A percentile compares a stretch with the other conserved stretches of the same genome.
phyloP scores from a whole-genome alignment of 768 basidiomycete species.

The Agrocybe chaxingu region DNA sequence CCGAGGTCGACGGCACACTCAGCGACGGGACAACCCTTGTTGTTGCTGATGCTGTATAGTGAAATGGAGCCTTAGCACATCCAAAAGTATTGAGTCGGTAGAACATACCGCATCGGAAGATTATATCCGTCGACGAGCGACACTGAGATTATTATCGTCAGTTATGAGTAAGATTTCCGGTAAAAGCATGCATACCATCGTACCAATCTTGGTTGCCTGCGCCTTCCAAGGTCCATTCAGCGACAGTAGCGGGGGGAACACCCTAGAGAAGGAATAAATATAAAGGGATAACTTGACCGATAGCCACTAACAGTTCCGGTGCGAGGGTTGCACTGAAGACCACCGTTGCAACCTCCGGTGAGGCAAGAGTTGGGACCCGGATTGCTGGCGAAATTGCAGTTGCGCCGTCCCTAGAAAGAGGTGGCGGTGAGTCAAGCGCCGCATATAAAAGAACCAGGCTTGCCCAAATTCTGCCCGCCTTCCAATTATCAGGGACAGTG shows the following conservation, averaged over 20 bases:
- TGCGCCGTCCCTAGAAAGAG: slow-evolving; percentile 46
- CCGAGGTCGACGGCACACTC: slow-evolving; percentile 60
- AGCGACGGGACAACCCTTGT: slow-evolving; percentile 48
- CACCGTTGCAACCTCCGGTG: slow-evolving; percentile 64
- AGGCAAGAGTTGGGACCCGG: slow-evolving; percentile 53
- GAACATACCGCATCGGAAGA: slow-evolving; percentile 41
- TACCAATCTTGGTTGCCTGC: slow-evolving; percentile 47
- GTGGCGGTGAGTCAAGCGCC: no score
- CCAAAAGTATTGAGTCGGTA: neutral
- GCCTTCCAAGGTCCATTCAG: slow-evolving; percentile 57
- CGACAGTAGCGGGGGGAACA: slow-evolving; percentile 63
- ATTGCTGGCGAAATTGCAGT: slow-evolving; percentile 55
- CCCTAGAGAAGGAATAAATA: slow-evolving; percentile 25
- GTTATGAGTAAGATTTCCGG: neutral
- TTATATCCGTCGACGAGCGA: slow-evolving; percentile 68
- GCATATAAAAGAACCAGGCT: neutral
- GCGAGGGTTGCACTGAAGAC: slow-evolving; percentile 46
- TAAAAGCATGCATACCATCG: slow-evolving; percentile 38
- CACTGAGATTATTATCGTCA: slow-evolving; percentile 32
- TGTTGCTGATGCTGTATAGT: slow-evolving; percentile 42
- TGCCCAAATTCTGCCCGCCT: slow-evolving; percentile 55
- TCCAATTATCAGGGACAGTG: slow-evolving; percentile 61
- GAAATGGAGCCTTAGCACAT: neutral
- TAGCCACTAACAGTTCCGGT: slow-evolving; percentile 42
- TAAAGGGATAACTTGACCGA: neutral